These are phyloP conservation scores for Kluyveromyces sp. DNA, from an alignment of 1,139 yeast genomes.

Conservation along the genomic window DNA sequence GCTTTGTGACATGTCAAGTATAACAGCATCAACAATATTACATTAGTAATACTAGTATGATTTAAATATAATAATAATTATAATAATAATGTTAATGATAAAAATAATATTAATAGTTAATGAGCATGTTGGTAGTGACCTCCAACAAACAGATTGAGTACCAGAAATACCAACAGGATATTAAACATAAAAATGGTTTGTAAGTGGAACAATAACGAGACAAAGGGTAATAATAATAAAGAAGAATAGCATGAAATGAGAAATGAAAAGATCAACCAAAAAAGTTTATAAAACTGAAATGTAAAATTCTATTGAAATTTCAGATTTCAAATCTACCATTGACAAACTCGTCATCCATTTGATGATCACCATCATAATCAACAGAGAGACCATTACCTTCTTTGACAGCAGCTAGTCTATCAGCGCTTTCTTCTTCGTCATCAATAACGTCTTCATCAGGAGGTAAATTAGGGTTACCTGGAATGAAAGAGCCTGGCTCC, in stretches of 20 bases:
- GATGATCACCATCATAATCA: constrained; percentile 31
- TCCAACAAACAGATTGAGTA: too few species aligned
- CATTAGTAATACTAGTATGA: too few species aligned
- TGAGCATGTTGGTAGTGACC: too few species aligned
- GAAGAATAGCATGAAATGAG: not conserved
- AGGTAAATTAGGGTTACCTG: constrained; percentile 71
- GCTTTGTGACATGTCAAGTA: too few species aligned
- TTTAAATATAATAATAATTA: too few species aligned
- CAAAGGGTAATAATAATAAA: too few species aligned
- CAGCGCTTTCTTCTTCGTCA: constrained; percentile 53
- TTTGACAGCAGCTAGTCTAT: constrained; percentile 5
- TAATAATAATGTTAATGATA: too few species aligned
- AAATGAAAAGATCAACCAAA: not conserved
- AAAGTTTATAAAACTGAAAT: not conserved
- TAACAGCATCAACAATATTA: too few species aligned
- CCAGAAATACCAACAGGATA: too few species aligned
- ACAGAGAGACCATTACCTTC: constrained; percentile 12
- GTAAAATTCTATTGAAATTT: not conserved
- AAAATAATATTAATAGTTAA: too few species aligned
- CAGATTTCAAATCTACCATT: constrained; percentile 82
- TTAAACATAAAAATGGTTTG: too few species aligned
- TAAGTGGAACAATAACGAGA: not conserved
- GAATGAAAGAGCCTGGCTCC: constrained; percentile 66
- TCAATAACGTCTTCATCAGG: constrained; percentile 80
- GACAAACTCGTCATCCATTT: constrained; percentile 69